Conservation (phyloP, 495 filamentous ascomycete species). For the Penicillium coprophilum region DNA sequence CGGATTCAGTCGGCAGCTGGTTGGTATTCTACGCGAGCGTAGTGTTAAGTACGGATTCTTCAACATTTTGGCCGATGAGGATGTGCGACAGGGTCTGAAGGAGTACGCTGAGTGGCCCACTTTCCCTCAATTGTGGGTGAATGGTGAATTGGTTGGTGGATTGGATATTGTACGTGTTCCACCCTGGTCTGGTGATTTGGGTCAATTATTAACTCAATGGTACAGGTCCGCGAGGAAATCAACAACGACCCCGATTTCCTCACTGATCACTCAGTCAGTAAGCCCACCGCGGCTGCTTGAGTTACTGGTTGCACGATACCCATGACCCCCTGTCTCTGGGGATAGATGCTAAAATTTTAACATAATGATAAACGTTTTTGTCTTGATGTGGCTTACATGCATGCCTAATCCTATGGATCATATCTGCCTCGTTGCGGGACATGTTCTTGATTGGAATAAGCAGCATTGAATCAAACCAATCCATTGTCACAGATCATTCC, state of each 20-base stretch:
- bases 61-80: conserved; percentile 96
- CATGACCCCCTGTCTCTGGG: conserved; percentile 15
- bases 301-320: conserved; percentile 25
- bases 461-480: background rate
- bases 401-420: background rate
- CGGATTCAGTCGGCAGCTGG: conserved; percentile 89
- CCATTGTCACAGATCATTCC: background rate
- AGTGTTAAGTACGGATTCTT: conserved; percentile 97
- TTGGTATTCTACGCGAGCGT: conserved; percentile 78
- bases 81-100: conserved; percentile 94
- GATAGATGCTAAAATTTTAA: conserved; percentile 18
- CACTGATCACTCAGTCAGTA: conserved; percentile 57
- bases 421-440: background rate
- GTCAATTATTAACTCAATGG: conserved; percentile 23
- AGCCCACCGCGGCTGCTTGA: conserved; percentile 23
- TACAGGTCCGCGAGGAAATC: conserved; percentile 76
- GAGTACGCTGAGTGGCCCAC: conserved; percentile 96
- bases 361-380: conserved; percentile 27
- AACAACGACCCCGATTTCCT: conserved; percentile 75
- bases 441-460: background rate
- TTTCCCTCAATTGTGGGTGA: conserved; percentile 85
- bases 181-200: conserved; percentile 5
- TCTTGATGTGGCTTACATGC: conserved; percentile 10
- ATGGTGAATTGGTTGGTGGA: conserved; percentile 83
- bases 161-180: conserved; percentile 83